Evolutionary conservation across 129 eudicot species (phyloP), one percentile per base, ranked within the genome.

Genomic region (Tanacetum coccineum): DNA sequence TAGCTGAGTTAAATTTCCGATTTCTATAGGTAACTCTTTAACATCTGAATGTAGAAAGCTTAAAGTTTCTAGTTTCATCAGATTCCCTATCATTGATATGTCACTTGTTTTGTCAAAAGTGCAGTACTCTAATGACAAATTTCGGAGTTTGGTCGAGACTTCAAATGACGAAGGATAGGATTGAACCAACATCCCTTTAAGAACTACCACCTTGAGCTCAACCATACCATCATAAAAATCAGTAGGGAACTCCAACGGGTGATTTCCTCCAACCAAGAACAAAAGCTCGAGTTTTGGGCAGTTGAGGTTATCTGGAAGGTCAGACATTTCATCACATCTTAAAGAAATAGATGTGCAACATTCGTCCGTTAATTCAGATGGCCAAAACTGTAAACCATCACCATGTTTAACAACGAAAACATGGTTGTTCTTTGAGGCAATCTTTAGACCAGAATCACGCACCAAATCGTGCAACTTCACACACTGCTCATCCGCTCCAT

Each of bases 381-480:
- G 85, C 81, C 81, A 81, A 51, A 59, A 65, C 51, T 6, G 36
- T 47, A 62, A 67, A 19, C 62, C 77, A 25, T 61, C 46, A 48
- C 60, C 66, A 49, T 75, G 62, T 47, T 45, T 72, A 56, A 78
- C 80, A 47, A 74, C 55, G 45, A 63, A 67, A 21, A 74, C 60
- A 26, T 44, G 71, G 32, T 32, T 67, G 61, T 42, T 66, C 21
- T 32, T 55, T 9, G 86, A 76, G 25, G 82, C 72, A 50, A 77
- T 68, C 8, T 25, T 70, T 18, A 82, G 58, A 61, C 61, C 69
- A 49, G 80, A 76, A 59, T 78, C 82, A 14, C 82, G 80, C 0
- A 81, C 79, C 42, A 81, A 62, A 19, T 78, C 86, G 42, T 81
- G 86, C 75, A 81, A 30, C 54, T 70, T 78, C 7, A 81, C 80